Evolutionary conservation across 345 rosid genomes (phyloP).

Genomic region (Acer negundo): DNA sequence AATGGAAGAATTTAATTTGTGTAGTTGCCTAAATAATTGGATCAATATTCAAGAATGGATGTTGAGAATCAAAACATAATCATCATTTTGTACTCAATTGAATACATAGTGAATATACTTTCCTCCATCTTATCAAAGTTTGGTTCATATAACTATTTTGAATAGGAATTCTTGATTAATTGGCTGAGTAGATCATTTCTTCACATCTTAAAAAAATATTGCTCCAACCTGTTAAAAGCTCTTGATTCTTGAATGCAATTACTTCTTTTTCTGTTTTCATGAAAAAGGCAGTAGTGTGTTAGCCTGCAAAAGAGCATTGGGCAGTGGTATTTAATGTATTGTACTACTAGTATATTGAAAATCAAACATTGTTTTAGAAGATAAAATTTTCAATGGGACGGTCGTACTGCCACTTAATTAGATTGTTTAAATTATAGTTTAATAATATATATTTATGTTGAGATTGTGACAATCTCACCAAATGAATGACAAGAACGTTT

Average conservation of each 20-base stretch:
- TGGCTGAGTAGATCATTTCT: neutral
- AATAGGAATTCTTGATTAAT: neutral
- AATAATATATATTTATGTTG: too few relatives aligned
- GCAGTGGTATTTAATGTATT: neutral
- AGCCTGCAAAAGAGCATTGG: slow-evolving; percentile 6
- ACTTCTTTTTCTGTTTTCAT: neutral
- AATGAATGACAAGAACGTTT: too few relatives aligned
- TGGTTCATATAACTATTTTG: too few relatives aligned
- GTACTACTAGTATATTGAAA: neutral
- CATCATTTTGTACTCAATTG: neutral
- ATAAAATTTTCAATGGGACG: too few relatives aligned
- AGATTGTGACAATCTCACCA: too few relatives aligned
- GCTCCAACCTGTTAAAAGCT: too few relatives aligned
- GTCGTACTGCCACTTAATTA: too few relatives aligned
- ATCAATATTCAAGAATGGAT: slow-evolving; percentile 17
- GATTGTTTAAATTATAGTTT: too few relatives aligned
- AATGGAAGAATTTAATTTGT: slow-evolving; percentile 20
- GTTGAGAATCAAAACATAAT: neutral
- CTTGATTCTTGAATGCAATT: neutral
- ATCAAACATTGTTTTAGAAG: neutral
- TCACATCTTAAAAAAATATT: neutral
- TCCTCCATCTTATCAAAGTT: neutral
- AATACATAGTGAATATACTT: neutral
- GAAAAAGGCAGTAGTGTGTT: neutral
- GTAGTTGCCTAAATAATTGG: slow-evolving; percentile 24